Base-by-base conservation (phyloP, 202 grass and related monocot genomes). In the Setaria italica region DNA sequence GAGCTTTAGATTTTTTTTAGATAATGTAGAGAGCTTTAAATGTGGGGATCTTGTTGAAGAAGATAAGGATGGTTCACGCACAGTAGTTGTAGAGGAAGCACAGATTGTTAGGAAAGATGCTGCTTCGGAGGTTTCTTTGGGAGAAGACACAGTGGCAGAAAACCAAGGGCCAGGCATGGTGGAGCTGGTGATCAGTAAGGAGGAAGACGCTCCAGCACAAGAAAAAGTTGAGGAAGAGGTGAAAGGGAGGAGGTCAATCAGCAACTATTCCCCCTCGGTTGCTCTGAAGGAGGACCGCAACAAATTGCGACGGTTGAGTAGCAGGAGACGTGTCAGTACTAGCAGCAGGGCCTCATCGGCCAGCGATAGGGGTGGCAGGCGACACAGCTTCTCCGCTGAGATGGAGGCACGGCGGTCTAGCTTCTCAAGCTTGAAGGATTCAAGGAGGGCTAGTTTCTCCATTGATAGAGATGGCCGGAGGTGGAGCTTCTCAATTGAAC, bases 401-500 rank as follows among this genome's bases (percentile, higher is more conserved):
- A 89, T 19, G 30, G 96, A 94, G 9, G 86, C 84, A 7, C 88
- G 90, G 46, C 80, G 82, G 11, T 85, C 88, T 37, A 95, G 93
- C 79, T 92, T 94, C 83, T 87, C 88, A 2, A 90, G 87, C 51
- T 66, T 90, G 68, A 95, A 94, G 85, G 93, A 99, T 56, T 81
- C 79, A 3, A 93, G 91, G 65, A 87, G 93, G 79, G 92, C 93
- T 20, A 99, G 96, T 86, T 96, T 99, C 82, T 99, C 96, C 63
- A 74, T 91, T 25, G 93, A 91, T 58, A 84, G 87, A 73, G 87
- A 95, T 89, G 91, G 84, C 2, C 70, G 77, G 29, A 88, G 93
- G 46, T 96, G 91, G 96, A 99, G 91, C 88, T 99, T 99, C 88
- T 96, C 82, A 4, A 90, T 99, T 63, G 93, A 99, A 67, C 90